A percentile compares a stretch with the other conserved stretches of the same genome.
Conservation (phyloP, 305 asterid species). For the Ajuga reptans region DNA sequence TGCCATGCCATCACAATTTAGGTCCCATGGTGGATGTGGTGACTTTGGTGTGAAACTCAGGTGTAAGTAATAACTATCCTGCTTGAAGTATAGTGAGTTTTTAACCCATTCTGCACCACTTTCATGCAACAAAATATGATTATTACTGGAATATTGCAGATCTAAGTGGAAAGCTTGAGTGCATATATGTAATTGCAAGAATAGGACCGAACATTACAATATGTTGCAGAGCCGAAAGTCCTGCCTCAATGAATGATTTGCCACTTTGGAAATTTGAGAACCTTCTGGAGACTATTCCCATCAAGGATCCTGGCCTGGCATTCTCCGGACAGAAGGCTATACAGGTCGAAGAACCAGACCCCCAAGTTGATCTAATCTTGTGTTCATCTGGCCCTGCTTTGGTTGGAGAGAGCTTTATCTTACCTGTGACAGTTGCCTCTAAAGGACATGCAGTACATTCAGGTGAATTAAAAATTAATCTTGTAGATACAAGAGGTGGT, state of each 20-base stretch:
- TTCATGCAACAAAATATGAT: conserved; percentile 21
- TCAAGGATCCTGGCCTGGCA: conserved; percentile 83
- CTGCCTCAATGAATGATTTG: conserved; percentile 82
- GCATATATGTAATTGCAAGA: conserved; percentile 85
- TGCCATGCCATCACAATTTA: neutral
- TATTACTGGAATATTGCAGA: conserved; percentile 48
- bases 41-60: neutral
- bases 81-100: neutral
- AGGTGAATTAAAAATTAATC: conserved; percentile 91
- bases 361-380: conserved; percentile 79
- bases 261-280: conserved; percentile 96
- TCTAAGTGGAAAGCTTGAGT: conserved; percentile 95
- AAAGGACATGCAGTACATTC: conserved; percentile 82
- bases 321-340: conserved; percentile 90
- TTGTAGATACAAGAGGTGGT: conserved; percentile 92
- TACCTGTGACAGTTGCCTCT: conserved; percentile 77
- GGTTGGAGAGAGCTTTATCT: conserved; percentile 78
- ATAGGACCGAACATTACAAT: conserved; percentile 75
- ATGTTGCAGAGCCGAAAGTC: conserved; percentile 97
- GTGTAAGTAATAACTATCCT: conserved; percentile 14
- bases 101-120: neutral
- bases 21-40: neutral
- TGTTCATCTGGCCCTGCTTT: conserved; percentile 80
- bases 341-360: conserved; percentile 99
- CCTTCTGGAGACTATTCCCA: conserved; percentile 71